Evolutionary conservation across 768 basidiomycete genomes (phyloP).

Genomic region (Trametes maxima): DNA sequence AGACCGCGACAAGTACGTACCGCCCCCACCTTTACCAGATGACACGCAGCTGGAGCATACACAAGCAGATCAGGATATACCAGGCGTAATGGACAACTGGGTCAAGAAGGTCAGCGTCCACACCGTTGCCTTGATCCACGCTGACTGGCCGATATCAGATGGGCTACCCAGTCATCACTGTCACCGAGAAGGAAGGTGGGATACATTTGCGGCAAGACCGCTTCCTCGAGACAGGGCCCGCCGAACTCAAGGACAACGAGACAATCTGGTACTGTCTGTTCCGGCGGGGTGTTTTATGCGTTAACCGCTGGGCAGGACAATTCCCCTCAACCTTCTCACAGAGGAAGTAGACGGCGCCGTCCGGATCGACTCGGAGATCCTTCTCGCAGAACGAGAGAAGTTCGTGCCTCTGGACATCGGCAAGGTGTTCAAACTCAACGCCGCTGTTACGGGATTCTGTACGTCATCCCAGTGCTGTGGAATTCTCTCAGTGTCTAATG

Average conservation of each 20-base stretch:
- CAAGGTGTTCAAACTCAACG: constrained; percentile 88
- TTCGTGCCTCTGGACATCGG: constrained; percentile 69
- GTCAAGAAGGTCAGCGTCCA: constrained; percentile 60
- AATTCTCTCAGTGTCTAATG: not conserved
- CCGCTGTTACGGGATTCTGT: constrained; percentile 89
- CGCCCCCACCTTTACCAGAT: not conserved
- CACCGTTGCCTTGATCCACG: not conserved
- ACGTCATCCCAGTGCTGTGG: not conserved
- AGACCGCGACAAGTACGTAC: constrained; percentile 59
- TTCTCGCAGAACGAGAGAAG: constrained; percentile 72
- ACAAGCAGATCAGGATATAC: constrained; percentile 59
- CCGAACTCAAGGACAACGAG: constrained; percentile 79
- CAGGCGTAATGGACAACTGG: constrained; percentile 90
- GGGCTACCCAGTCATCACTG: constrained; percentile 90
- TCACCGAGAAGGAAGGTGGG: constrained; percentile 72
- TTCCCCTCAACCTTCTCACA: constrained; percentile 77
- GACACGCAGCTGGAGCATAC: not conserved
- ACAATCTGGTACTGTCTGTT: constrained; percentile 69
- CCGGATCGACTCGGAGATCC: constrained; percentile 56
- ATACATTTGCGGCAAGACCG: constrained; percentile 87
- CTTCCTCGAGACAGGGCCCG: constrained; percentile 87
- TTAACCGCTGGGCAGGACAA: constrained; percentile 52
- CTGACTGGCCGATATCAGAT: constrained; percentile 37
- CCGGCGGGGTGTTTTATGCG: too few relatives aligned
- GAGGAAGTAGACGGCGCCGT: constrained; percentile 58